Conservation (phyloP, 306 rosid species). For the Dryas octopetala region DNA sequence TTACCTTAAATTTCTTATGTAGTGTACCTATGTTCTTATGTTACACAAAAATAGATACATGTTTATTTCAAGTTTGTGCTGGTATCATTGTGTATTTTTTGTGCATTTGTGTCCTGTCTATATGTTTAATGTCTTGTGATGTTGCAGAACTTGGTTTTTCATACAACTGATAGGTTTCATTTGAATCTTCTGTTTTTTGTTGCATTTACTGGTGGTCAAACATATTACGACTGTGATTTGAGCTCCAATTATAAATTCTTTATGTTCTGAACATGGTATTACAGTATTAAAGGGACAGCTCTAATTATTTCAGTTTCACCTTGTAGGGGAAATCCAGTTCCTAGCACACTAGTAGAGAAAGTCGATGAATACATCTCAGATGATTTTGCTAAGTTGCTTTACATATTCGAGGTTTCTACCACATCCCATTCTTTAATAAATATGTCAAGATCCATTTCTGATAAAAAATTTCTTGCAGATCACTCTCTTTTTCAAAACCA, state of each 20-base stretch:
- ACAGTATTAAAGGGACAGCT: constrained; percentile 4
- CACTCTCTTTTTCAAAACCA: background rate
- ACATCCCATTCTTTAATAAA: background rate
- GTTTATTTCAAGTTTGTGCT: background rate
- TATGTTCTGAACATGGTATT: background rate
- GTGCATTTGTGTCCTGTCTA: background rate
- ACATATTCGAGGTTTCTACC: constrained; percentile 55
- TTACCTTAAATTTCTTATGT: background rate
- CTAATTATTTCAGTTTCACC: constrained; percentile 27
- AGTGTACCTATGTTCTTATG: background rate
- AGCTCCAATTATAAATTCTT: constrained; percentile 1
- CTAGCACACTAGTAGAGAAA: constrained; percentile 66
- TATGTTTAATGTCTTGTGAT: background rate
- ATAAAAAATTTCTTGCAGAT: background rate
- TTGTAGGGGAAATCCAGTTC: constrained; percentile 88
- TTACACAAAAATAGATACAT: background rate
- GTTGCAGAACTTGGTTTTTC: constrained; percentile 19
- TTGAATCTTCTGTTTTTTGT: background rate
- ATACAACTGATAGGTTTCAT: background rate
- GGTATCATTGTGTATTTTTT: background rate
- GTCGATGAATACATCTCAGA: constrained; percentile 75
- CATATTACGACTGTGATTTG: constrained; percentile 4
- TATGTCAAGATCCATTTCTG: background rate
- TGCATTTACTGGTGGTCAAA: background rate
- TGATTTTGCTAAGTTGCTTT: constrained; percentile 55